These are phyloP conservation scores for Pichia eremophila DNA, from an alignment of 805 yeast species.

Conservation along the genomic window DNA sequence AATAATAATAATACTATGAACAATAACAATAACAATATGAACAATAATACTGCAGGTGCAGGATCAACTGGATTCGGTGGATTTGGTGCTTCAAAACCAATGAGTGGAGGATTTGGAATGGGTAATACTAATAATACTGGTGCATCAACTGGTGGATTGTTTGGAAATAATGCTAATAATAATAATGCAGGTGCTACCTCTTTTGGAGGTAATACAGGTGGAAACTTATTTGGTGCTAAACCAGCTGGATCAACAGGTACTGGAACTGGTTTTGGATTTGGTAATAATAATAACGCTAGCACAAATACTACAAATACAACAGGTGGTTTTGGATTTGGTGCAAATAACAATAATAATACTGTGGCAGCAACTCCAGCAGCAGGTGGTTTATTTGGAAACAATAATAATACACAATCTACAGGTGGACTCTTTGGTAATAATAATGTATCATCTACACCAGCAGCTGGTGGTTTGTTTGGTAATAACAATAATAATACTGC, in stretches of 20 bases:
- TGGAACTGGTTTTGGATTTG: slow-evolving; percentile 7
- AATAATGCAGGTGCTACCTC: not conserved
- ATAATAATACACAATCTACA: slow-evolving; percentile 7
- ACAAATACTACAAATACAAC: slow-evolving; percentile 2
- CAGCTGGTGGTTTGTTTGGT: slow-evolving; percentile 29
- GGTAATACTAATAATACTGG: not conserved
- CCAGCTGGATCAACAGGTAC: not conserved
- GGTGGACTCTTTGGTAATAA: slow-evolving; percentile 33
- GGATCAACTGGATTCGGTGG: not conserved
- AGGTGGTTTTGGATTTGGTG: slow-evolving; percentile 25
- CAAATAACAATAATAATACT: slow-evolving; percentile 6
- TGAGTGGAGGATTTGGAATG: not conserved
- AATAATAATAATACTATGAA: not conserved
- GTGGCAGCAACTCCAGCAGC: slow-evolving; percentile 4
- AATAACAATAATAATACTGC: not conserved
- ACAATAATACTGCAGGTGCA: not conserved
- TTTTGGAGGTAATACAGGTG: not conserved
- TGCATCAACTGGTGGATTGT: not conserved
- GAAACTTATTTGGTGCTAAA: slow-evolving; percentile 1
- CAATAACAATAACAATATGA: not conserved
- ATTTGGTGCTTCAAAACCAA: not conserved
- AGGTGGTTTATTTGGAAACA: slow-evolving; percentile 15
- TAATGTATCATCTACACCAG: slow-evolving; percentile 6
- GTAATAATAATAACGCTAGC: slow-evolving; percentile 3
- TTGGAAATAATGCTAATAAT: not conserved